Evolutionary conservation across 2,329 filamentous ascomycete genomes (phyloP).

Genomic region (Fusarium nygamai): DNA sequence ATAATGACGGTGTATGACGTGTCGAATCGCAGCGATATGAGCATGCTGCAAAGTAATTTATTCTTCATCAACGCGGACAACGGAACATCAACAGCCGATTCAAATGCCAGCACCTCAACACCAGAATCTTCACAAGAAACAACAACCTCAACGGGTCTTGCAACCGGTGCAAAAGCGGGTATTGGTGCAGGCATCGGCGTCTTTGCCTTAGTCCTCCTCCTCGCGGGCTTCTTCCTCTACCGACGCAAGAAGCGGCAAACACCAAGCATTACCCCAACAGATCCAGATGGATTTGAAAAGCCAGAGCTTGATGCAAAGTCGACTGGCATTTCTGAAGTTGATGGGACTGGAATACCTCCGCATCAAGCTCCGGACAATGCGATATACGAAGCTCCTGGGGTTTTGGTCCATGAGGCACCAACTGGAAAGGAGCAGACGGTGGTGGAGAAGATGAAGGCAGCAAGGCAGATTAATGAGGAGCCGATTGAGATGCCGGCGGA

Average conservation of each 20-base stretch:
- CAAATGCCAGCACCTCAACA: not conserved
- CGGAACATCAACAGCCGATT: not conserved
- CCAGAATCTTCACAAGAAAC: not conserved
- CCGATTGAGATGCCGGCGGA: constrained; percentile 3
- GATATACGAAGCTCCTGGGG: not conserved
- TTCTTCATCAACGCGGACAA: not conserved
- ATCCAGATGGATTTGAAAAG: not conserved
- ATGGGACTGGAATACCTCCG: not conserved
- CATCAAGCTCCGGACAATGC: not conserved
- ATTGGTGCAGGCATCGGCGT: not conserved
- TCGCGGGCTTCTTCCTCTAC: not conserved
- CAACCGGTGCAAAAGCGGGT: not conserved
- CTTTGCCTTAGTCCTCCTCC: not conserved
- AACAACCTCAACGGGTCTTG: not conserved
- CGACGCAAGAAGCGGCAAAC: not conserved
- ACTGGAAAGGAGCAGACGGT: not conserved
- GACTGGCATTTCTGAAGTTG: not conserved
- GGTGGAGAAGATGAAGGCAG: not conserved
- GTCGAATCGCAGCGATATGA: not conserved
- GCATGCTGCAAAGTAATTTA: not conserved
- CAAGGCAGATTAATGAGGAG: not conserved
- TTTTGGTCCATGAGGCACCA: not conserved
- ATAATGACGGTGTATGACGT: not conserved
- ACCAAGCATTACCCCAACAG: not conserved
- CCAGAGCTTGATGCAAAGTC: not conserved